Evolutionary conservation across 2,329 filamentous ascomycete genomes (phyloP), one percentile per base, ranked within the genome.

Genomic region (Verticillium isaacii): DNA sequence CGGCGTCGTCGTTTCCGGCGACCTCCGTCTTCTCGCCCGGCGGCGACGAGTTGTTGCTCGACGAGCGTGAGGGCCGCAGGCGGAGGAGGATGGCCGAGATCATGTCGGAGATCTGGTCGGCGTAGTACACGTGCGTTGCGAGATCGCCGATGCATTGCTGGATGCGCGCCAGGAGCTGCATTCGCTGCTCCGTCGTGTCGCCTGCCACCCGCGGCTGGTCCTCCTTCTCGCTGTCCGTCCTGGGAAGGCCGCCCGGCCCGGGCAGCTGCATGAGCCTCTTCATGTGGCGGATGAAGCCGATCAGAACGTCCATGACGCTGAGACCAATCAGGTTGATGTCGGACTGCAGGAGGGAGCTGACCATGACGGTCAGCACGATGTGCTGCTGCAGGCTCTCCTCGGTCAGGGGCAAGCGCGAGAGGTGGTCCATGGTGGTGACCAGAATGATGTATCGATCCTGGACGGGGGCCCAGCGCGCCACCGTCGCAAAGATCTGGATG

Each of bases 41-140:
- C 0, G 79, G 75, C 0, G 80, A 75, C 0, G 81, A 77, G 23
- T 56, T 56, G 54, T 15, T 34, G 60, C 73, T 79, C 19, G 73
- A 68, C 2, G 77, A 75, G 41, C 75, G 77, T 1, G 78, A 74
- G 3, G 93, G 91, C 74, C 91, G 95, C 34, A 98, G 81, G 23
- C 92, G 89, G 34, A 85, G 78, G 17, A 98, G 78, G 55, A 98
- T 89, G 0, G 92, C 87, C 23, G 88, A 85, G 59, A 97, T 87
- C 92, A 98, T 97, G 74, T 99, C 95, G 1, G 91, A 88, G 61
- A 98, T 92, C 74, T 99, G 95, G 68, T 98, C 94, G 1, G 91
- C 91, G 73, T 99, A 99, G 78, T 99, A 99, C 36, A 97, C 89
- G 71, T 99, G 95, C 0, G 92, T 97, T 2, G 93, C 93, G 32